Percentiles rank a stretch among this genome's conserved stretches.
Conservation (phyloP, 2,329 filamentous ascomycete genomes). For the Botrytis tulipae region DNA sequence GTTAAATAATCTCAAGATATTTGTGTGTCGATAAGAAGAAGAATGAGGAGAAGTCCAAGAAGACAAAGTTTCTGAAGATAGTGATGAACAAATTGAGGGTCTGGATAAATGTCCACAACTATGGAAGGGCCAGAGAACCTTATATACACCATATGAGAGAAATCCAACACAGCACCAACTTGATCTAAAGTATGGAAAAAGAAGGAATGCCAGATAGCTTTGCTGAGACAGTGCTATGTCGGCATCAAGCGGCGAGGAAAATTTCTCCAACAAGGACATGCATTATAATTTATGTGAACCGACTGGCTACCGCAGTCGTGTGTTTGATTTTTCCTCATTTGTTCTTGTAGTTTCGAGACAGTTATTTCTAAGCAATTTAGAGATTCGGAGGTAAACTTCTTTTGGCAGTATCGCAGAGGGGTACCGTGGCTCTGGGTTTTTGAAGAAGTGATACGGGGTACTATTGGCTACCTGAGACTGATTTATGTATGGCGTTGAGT, state of each 20-base stretch:
- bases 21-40: not conserved
- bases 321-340: not conserved
- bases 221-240: constrained; percentile 7
- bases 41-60: not conserved
- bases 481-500: not conserved
- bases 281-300: constrained; percentile 17
- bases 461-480: constrained; percentile 5
- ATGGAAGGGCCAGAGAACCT: not conserved
- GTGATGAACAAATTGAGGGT: not conserved
- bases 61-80: constrained; percentile 1
- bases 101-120: not conserved
- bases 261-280: constrained; percentile 18
- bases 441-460: constrained; percentile 9
- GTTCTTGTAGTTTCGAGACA: not conserved
- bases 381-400: constrained; percentile 3
- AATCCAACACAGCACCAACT: constrained; percentile 15
- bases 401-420: constrained; percentile 10
- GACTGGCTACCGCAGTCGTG: constrained; percentile 4
- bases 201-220: constrained; percentile 10
- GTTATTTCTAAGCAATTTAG: constrained; percentile 10
- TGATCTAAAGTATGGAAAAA: not conserved
- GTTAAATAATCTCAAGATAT: not conserved
- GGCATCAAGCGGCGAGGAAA: constrained; percentile 16
- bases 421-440: constrained; percentile 7
- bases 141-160: constrained; percentile 4